Evolutionary conservation across 2,329 filamentous ascomycete species (phyloP).

Genomic region (Fusarium burgessii): DNA sequence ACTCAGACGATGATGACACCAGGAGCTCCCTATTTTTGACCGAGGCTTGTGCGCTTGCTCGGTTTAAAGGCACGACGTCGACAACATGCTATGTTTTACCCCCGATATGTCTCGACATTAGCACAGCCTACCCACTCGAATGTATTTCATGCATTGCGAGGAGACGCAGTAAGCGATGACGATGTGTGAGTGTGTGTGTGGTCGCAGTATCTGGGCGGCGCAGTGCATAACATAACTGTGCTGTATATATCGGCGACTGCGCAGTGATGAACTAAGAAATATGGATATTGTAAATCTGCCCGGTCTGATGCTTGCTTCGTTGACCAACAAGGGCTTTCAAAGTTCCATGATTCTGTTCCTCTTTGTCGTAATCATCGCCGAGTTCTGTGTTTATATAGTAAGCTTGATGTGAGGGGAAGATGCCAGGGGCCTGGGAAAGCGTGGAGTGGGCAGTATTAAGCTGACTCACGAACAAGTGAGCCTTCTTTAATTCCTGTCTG

Average conservation of each 20-base stretch:
- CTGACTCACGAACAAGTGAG: neutral
- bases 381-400: neutral
- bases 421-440: neutral
- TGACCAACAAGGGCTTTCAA: neutral
- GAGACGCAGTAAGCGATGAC: neutral
- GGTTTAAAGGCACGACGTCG: constrained; percentile 15
- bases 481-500: neutral
- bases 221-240: constrained; percentile 7
- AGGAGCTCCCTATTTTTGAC: neutral
- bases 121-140: neutral
- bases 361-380: neutral
- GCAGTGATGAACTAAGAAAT: neutral
- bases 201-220: constrained; percentile 1
- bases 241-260: neutral
- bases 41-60: neutral
- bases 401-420: neutral
- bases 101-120: constrained; percentile 3
- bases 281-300: neutral
- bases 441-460: neutral
- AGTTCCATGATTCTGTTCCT: neutral
- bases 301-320: neutral
- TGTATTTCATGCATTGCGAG: neutral
- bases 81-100: neutral
- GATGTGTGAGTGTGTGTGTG: neutral
- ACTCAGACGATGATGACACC: neutral